These are phyloP conservation scores for Mortierella sp. DNA, from an alignment of 371 early-diverging fungal genomes.

Conservation along the genomic window DNA sequence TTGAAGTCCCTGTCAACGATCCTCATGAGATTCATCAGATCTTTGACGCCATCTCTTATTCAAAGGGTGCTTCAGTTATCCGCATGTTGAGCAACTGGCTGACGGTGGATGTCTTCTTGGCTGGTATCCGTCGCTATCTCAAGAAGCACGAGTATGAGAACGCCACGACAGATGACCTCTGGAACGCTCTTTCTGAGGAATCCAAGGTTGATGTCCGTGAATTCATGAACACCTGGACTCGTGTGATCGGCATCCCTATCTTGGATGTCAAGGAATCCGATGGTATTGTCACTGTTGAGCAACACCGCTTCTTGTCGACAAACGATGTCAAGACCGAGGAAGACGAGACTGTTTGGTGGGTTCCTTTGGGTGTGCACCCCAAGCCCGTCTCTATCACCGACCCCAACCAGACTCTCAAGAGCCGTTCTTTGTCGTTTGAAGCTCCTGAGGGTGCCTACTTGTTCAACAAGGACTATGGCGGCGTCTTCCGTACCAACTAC, in stretches of 20 bases:
- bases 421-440: constrained; percentile 39
- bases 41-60: constrained; percentile 86
- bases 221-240: constrained; percentile 92
- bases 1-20: constrained; percentile 86
- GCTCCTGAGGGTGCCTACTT: constrained; percentile 60
- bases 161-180: constrained; percentile 87
- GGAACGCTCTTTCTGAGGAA: constrained; percentile 77
- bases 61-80: constrained; percentile 93
- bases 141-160: constrained; percentile 82
- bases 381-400: constrained; percentile 37
- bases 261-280: constrained; percentile 66
- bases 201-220: constrained; percentile 76
- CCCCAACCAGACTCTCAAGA: constrained; percentile 51
- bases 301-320: constrained; percentile 80
- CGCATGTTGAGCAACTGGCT: constrained; percentile 90
- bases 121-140: constrained; percentile 85
- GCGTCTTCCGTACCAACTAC: constrained; percentile 79
- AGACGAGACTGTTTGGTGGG: constrained; percentile 76
- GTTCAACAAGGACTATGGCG: constrained; percentile 70
- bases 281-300: constrained; percentile 64
- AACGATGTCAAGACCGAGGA: constrained; percentile 77
- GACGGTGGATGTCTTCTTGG: constrained; percentile 78
- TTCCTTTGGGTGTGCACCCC: constrained; percentile 65
- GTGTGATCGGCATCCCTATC: constrained; percentile 84
- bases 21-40: constrained; percentile 83